phyloP scores from a whole-genome alignment of 305 asterid genomes.

The Fraxinus nigra region DNA sequence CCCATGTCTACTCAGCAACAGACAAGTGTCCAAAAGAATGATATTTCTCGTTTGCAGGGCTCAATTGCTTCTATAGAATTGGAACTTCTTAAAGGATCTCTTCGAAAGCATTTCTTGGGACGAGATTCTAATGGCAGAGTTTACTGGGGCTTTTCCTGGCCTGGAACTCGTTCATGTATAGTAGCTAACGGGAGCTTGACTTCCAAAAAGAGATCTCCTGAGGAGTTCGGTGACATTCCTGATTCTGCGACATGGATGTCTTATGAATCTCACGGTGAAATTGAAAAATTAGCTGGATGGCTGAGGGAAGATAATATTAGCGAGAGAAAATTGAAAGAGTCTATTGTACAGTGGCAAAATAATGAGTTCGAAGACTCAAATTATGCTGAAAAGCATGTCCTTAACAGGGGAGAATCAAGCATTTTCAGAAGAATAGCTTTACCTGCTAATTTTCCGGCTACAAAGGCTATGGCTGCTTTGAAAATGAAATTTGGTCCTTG shows the following conservation, averaged over 20 bases:
- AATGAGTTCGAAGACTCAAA: conserved; percentile 43
- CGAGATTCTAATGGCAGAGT: conserved; percentile 79
- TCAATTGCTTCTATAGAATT: conserved; percentile 58
- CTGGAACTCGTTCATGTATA: conserved; percentile 58
- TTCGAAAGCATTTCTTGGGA: conserved; percentile 77
- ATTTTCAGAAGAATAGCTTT: conserved; percentile 24
- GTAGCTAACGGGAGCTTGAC: conserved; percentile 52
- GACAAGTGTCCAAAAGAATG: conserved; percentile 31
- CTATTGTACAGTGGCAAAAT: conserved; percentile 56
- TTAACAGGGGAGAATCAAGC: conserved; percentile 31
- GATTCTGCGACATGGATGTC: conserved; percentile 67
- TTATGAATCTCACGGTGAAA: conserved; percentile 58
- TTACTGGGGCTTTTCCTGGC: conserved; percentile 67
- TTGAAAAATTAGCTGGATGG: conserved; percentile 72
- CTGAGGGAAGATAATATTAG: conserved; percentile 61
- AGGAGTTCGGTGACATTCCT: conserved; percentile 43
- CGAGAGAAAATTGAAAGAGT: conserved; percentile 76
- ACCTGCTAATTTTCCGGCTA: conserved; percentile 25
- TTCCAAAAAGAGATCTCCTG: conserved; percentile 37
- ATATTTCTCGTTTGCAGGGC: conserved; percentile 49
- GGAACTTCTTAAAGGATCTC: conserved; percentile 57
- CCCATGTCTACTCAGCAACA: conserved; percentile 27
- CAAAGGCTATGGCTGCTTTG: conserved; percentile 59
- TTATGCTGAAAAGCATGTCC: conserved; percentile 38
- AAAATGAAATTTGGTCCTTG: conserved; percentile 51